phyloP scores from a whole-genome alignment of 495 filamentous ascomycete genomes.

The Extremus antarcticus region DNA sequence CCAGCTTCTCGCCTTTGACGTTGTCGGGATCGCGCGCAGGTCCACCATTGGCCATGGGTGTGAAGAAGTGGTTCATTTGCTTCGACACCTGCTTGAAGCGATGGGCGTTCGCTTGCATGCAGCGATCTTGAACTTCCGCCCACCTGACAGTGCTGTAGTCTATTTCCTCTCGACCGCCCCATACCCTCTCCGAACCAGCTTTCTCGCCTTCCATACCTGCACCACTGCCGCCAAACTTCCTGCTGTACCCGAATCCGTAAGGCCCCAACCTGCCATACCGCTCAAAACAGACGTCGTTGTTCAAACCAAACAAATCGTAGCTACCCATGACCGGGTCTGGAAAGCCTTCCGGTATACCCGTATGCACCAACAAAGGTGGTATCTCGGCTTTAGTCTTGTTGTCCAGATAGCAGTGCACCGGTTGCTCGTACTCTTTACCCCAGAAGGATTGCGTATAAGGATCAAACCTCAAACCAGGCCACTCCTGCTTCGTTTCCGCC shows the following conservation, averaged over 20 bases:
- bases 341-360: conserved; percentile 67
- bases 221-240: conserved; percentile 65
- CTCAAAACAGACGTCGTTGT: conserved; percentile 88
- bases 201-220: conserved; percentile 69
- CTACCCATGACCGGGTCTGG: conserved; percentile 75
- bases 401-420: conserved; percentile 70
- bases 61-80: conserved; percentile 35
- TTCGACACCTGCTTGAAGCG: conserved; percentile 47
- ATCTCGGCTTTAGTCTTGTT: conserved; percentile 47
- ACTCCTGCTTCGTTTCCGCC: conserved; percentile 21
- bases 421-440: conserved; percentile 44
- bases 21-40: conserved; percentile 11
- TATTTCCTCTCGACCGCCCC: conserved; percentile 51
- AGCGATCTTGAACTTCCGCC: conserved; percentile 62
- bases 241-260: conserved; percentile 79
- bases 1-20: not conserved
- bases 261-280: conserved; percentile 78
- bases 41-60: conserved; percentile 36
- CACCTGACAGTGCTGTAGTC: conserved; percentile 66
- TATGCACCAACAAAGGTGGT: conserved; percentile 57
- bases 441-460: conserved; percentile 19
- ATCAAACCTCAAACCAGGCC: conserved; percentile 8
- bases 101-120: conserved; percentile 54
- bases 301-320: conserved; percentile 66
- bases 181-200: conserved; percentile 62